Conservation (phyloP, 1,284 basidiomycete species). For the Peniophora sp. region DNA sequence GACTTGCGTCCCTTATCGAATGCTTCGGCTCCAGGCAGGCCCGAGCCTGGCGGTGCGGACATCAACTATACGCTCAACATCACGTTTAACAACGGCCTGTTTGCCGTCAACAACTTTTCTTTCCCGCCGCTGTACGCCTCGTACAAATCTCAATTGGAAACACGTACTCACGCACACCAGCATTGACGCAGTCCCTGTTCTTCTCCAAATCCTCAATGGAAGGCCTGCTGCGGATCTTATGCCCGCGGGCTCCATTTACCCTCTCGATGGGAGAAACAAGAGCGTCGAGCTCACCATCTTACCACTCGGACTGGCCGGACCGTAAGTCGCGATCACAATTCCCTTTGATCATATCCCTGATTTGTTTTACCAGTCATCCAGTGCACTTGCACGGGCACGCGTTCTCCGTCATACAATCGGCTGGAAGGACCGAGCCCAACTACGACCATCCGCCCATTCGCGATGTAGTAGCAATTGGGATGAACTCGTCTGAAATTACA, state of each 20-base stretch:
- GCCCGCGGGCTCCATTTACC: constrained; percentile 6
- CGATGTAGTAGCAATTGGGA: constrained; percentile 23
- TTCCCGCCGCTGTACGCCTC: not conserved
- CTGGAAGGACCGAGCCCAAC: constrained; percentile 20
- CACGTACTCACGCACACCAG: no score
- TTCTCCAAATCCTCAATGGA: constrained; percentile 9
- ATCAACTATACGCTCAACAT: not conserved
- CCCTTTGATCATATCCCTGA: not conserved
- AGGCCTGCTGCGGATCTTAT: constrained; percentile 5
- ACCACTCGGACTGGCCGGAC: constrained; percentile 4
- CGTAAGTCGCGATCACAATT: not conserved
- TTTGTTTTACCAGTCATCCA: constrained; percentile 1
- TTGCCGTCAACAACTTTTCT: constrained; percentile 1
- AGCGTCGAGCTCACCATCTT: constrained; percentile 9
- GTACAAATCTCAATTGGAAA: constrained; percentile 6
- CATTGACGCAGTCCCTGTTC: constrained; percentile 9
- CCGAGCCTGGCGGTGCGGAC: constrained; percentile 3
- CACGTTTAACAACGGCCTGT: not conserved
- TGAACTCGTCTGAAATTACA: constrained; percentile 13
- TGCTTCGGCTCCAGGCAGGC: constrained; percentile 16
- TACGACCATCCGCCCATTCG: constrained; percentile 23
- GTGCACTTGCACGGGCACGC: constrained; percentile 12
- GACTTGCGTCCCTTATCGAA: constrained; percentile 12
- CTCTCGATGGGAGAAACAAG: constrained; percentile 4
- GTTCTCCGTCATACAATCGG: constrained; percentile 21